Evolutionary conservation across 2,329 filamentous ascomycete species (phyloP), one percentile per base, ranked within the genome.

Genomic region (Juglanconis juglandina): DNA sequence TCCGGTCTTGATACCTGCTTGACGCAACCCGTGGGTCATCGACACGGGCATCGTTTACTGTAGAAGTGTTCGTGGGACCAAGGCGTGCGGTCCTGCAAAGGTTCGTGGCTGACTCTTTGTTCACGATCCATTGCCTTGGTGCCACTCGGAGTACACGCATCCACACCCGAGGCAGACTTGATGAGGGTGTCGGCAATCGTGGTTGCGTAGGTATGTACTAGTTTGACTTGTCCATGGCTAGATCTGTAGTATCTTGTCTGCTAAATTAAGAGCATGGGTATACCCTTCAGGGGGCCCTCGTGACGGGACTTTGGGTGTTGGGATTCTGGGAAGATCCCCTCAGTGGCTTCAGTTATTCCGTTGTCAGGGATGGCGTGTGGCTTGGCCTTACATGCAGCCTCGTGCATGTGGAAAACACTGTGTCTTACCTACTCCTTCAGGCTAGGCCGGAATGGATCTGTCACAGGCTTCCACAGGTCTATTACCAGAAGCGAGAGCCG

Each of bases 141-240:
- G 8, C 13, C 32, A 46, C 5, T 33, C 33, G 11, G 14, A n/a
- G 14, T 14, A 11, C 30, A 24, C 1, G 14, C 41, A 24, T 30
- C 42, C 54, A 61, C 32, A 59, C 10, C 33, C 5, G 34, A 5
- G 47, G 41, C 41, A 61, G 42, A 35, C 39, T 53, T 62, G 59
- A 41, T 56, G 44, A n/a, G 59, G 63, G 60, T 60, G 58, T 69
- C 67, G 66, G 66, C 65, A 70, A 70, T 70, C 67, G 66, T 41
- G 62, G 65, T 65, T 65, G 65, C 66, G 66, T n/a, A n/a, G n/a
- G n/a, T 65, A 68, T 69, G 66, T 67, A 14, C n/a, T 13, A 42
- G n/a, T 42, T 13, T 13, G 11, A 66, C 69, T 67, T 68, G 66
- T 54, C 66, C 68, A 69, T 69, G 65, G 70, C 61, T 66, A 71